Percentiles rank a stretch among this genome's conserved stretches.
Conservation (phyloP, 495 filamentous ascomycete genomes). For the Cercophora samala region DNA sequence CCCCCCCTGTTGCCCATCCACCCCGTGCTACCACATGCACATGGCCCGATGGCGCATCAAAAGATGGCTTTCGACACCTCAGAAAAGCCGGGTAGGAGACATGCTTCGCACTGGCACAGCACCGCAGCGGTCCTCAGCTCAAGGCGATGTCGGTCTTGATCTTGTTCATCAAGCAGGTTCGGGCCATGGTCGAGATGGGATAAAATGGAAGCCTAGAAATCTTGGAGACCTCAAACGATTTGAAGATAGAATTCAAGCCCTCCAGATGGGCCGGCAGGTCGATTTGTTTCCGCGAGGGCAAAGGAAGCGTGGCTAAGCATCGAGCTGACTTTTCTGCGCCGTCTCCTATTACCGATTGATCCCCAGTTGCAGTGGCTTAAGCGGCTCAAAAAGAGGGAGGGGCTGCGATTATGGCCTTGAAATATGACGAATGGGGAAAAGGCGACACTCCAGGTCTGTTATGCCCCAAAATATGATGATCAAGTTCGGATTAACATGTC, state of each 20-base stretch:
- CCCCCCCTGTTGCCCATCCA: neutral
- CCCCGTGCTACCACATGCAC: neutral
- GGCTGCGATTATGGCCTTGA: neutral
- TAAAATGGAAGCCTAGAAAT: neutral
- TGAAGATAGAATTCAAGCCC: neutral
- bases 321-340: slow-evolving; percentile 7
- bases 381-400: neutral
- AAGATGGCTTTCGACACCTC: neutral
- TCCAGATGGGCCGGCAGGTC: neutral
- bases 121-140: neutral
- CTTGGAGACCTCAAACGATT: neutral
- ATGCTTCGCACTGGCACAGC: neutral
- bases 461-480: neutral
- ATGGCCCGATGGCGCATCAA: neutral
- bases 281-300: neutral
- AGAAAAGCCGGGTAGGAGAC: neutral
- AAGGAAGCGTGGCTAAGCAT: slow-evolving; percentile 12
- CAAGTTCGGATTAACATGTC: neutral
- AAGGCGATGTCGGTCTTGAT: neutral
- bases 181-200: neutral
- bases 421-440: neutral
- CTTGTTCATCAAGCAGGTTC: neutral
- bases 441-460: neutral
- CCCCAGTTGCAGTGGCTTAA: neutral
- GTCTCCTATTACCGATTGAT: neutral